phyloP scores from a whole-genome alignment of 2,329 filamentous ascomycete genomes.

The Clonostachys rhizophaga region DNA sequence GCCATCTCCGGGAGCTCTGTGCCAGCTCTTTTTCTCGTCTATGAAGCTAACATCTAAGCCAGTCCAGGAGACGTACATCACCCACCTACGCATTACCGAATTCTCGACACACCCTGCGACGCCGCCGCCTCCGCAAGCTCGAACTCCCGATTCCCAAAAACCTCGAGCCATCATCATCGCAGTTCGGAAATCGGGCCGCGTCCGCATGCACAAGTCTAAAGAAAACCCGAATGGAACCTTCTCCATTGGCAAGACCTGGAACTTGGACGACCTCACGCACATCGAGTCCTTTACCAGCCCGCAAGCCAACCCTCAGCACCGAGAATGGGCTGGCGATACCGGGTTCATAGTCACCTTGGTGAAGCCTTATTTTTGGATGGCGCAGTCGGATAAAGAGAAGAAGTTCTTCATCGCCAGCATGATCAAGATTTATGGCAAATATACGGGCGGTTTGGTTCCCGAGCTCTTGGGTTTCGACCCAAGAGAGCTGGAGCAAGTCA shows the following conservation, averaged over 20 bases:
- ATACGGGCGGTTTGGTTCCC: slow-evolving; percentile 81
- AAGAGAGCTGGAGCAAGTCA: slow-evolving; percentile 70
- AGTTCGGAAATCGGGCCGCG: slow-evolving; percentile 85
- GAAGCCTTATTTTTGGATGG: slow-evolving; percentile 97
- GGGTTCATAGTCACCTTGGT: slow-evolving; percentile 86
- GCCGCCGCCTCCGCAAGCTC: slow-evolving; percentile 77
- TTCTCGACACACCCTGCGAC: slow-evolving; percentile 77
- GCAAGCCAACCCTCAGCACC: slow-evolving; percentile 48
- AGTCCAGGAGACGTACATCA: slow-evolving; percentile 85
- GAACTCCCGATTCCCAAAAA: slow-evolving; percentile 71
- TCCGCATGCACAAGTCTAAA: slow-evolving; percentile 94
- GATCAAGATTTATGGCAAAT: slow-evolving; percentile 95
- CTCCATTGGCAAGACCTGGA: slow-evolving; percentile 98
- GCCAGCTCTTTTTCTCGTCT: slow-evolving; percentile 1
- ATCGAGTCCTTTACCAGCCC: slow-evolving; percentile 78
- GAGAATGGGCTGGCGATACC: slow-evolving; percentile 75
- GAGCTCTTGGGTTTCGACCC: slow-evolving; percentile 78
- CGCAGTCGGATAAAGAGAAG: slow-evolving; percentile 90
- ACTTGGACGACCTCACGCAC: slow-evolving; percentile 79
- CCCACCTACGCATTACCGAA: slow-evolving; percentile 88
- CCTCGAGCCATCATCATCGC: slow-evolving; percentile 87
- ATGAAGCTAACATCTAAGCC: neutral
- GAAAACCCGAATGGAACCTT: slow-evolving; percentile 93
- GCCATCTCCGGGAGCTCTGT: neutral
- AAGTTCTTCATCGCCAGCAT: slow-evolving; percentile 97